These are phyloP conservation scores for Dinochytrium kinnereticum DNA, from an alignment of 371 early-diverging fungal species.

Conservation along the genomic window DNA sequence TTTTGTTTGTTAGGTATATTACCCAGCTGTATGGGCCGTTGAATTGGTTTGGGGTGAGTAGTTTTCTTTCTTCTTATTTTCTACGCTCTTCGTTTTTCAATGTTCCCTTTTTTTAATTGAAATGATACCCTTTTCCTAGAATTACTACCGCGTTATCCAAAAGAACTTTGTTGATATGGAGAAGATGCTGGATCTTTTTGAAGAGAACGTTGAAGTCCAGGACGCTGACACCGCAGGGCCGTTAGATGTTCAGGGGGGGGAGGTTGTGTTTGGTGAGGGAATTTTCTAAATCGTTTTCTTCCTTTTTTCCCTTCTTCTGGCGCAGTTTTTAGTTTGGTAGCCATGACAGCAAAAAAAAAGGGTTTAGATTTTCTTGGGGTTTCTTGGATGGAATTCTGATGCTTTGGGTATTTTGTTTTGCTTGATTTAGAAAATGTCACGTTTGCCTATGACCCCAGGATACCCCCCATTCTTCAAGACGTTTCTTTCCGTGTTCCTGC, in stretches of 20 bases:
- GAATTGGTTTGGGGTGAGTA: conserved; percentile 57
- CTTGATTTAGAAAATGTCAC: conserved; percentile 56
- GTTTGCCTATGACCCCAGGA: conserved; percentile 61
- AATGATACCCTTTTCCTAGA: no score
- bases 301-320: no score
- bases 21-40: conserved; percentile 62
- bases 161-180: conserved; percentile 94
- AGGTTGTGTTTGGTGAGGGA: conserved; percentile 31
- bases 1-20: conserved; percentile 3
- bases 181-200: conserved; percentile 85
- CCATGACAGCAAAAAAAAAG: no score
- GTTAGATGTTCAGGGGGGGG: conserved; percentile 35
- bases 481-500: conserved; percentile 64
- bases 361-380: no score
- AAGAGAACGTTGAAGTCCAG: conserved; percentile 72
- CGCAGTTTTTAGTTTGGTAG: no score
- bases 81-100: no score
- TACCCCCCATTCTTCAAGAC: conserved; percentile 57
- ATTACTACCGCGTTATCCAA: conserved; percentile 49
- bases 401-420: neutral
- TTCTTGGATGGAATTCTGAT: no score
- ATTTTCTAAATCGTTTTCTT: neutral
- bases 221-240: conserved; percentile 54
- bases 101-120: neutral
- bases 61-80: neutral